These are phyloP conservation scores for Globisporangium iwayamae DNA, from an alignment of 352 stramenopile genomes.

Conservation along the genomic window DNA sequence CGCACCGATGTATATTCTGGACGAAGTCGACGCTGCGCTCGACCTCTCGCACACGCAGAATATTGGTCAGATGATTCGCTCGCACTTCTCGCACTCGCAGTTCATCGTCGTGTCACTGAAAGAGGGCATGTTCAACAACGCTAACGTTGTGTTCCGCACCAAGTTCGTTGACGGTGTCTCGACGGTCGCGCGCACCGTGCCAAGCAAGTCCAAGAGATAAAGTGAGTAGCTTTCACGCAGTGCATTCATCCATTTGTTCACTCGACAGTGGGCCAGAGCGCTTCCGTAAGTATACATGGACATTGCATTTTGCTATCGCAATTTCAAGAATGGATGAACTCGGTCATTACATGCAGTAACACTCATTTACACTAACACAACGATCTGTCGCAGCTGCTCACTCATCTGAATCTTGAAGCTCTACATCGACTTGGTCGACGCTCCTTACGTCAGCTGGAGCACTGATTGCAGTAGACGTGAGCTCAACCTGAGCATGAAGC, in stretches of 20 bases:
- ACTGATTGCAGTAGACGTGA: conserved; percentile 22
- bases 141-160: conserved; percentile 99
- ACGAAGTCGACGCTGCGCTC: conserved; percentile 99
- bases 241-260: not conserved
- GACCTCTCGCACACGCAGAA: conserved; percentile 99
- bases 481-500: conserved; percentile 37
- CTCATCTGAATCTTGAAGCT: not conserved
- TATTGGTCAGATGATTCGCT: conserved; percentile 99
- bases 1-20: conserved; percentile 99
- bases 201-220: conserved; percentile 55
- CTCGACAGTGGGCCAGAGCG: not conserved
- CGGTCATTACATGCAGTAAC: not conserved
- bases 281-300: not conserved
- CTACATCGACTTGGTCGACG: conserved; percentile 9
- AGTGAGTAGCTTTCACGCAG: not conserved
- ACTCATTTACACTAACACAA: not conserved
- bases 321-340: not conserved
- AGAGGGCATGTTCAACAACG: conserved; percentile 99
- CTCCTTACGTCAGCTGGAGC: not conserved
- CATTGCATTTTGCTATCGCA: conserved; percentile 11
- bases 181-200: conserved; percentile 95
- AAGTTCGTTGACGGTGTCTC: conserved; percentile 99
- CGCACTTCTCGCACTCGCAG: conserved; percentile 98
- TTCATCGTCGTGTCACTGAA: conserved; percentile 99
- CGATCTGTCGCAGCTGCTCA: not conserved